Base-by-base conservation (phyloP, 441 rosid genomes). In the Viola pubescens region DNA sequence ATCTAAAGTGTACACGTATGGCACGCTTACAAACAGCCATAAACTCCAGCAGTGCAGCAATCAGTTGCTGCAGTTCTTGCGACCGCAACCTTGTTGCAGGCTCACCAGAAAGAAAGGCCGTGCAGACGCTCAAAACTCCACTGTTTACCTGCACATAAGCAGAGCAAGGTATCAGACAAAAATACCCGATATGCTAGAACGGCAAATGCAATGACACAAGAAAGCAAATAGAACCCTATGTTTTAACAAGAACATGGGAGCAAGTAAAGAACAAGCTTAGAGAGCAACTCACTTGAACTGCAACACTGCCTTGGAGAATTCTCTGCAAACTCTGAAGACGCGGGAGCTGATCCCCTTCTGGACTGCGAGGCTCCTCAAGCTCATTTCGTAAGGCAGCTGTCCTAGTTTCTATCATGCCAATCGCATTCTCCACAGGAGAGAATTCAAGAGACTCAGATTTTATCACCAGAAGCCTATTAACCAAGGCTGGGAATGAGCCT, bases 21-120 rank as follows among this genome's bases (percentile, higher is more conserved):
- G 99, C 99, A 45, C 99, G 94, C 79, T 94, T 94, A 69, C 99
- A 94, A 58, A 94, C 99, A 0, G 96, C 99, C 99, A 90, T 94
- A 80, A 88, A 94, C 72, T 90, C 99, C 10, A 88, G 95, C 37
- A 90, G 89, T 9, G 99, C 97, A 0, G 99, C 99, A 13, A 94
- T 94, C 5, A 94, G 95, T 76, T 94, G 97, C 73, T 94, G 99
- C 62, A 94, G 78, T 54, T 94, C 99, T 72, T 94, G 99, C 4
- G 91, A 90, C 38, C 96, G 89, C 73, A 94, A 52, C 70, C 99
- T 83, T 6, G 99, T 90, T 40, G 99, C 97, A 10, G 97, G 99
- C 78, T 94, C 99, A 5, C 99, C 99, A 0, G 99, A 94, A 67
- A 94, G 74, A 80, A 94, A 94, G 9, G 99, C 97, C 10, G 95